These are phyloP conservation scores for Onygenales sp. DNA, from an alignment of 2,329 filamentous ascomycete genomes.

Conservation along the genomic window DNA sequence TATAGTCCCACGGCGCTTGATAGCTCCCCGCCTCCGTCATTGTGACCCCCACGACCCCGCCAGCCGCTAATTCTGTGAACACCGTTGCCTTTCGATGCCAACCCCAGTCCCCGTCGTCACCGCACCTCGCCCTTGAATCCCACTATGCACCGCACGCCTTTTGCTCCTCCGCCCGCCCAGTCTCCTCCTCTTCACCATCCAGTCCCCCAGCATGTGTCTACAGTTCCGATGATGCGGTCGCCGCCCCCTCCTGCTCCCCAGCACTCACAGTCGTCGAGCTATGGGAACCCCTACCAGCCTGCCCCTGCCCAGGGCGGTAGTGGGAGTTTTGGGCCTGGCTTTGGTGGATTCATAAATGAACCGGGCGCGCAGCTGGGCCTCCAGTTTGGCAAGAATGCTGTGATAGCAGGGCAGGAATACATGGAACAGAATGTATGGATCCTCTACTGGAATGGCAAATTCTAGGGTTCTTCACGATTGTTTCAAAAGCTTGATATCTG, in stretches of 20 bases:
- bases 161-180: constrained; percentile 62
- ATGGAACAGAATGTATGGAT: constrained; percentile 79
- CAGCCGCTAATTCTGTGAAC: background rate
- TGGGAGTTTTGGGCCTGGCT: constrained; percentile 46
- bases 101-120: background rate
- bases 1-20: background rate
- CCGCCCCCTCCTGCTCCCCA: constrained; percentile 72
- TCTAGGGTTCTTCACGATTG: background rate
- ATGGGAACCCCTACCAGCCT: constrained; percentile 44
- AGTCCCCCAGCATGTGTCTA: constrained; percentile 95
- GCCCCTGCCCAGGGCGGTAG: constrained; percentile 31
- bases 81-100: constrained; percentile 1
- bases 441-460: background rate
- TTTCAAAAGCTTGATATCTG: background rate
- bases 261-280: constrained; percentile 48
- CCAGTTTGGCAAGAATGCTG: constrained; percentile 84
- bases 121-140: constrained; percentile 4
- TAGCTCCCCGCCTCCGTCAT: background rate
- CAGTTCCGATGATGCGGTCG: constrained; percentile 91
- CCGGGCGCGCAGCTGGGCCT: constrained; percentile 90
- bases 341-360: constrained; percentile 92
- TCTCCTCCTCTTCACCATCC: constrained; percentile 94
- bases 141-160: constrained; percentile 77
- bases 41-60: background rate
- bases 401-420: constrained; percentile 87